Conservation (phyloP, 805 yeast species). For the Teunomyces panamensis region DNA sequence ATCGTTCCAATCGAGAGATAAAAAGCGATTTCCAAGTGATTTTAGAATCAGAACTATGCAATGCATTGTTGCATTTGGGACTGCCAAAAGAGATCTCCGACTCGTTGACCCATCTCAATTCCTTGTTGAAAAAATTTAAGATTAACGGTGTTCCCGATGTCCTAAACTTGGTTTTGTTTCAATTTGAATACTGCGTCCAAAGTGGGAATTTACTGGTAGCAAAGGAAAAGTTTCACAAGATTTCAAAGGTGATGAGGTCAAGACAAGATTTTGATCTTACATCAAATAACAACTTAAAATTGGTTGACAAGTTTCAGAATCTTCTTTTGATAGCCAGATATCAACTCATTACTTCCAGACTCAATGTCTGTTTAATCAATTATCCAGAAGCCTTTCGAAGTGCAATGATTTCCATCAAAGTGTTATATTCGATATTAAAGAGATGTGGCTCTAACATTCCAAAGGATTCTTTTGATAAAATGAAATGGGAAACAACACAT, state of each 20-base stretch:
- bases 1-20: constrained; percentile 7
- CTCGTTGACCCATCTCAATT: constrained; percentile 14
- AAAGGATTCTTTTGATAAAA: constrained; percentile 15
- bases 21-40: constrained; percentile 4
- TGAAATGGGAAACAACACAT: constrained; percentile 36
- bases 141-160: constrained; percentile 13
- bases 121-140: constrained; percentile 9
- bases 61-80: constrained; percentile 5
- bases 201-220: constrained; percentile 18
- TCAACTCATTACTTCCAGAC: constrained; percentile 27
- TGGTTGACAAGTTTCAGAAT: constrained; percentile 22
- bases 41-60: constrained; percentile 13
- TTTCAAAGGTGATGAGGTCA: constrained; percentile 20
- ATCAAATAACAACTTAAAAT: constrained; percentile 9
- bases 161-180: constrained; percentile 25
- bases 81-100: constrained; percentile 12
- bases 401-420: constrained; percentile 47
- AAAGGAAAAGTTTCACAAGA: constrained; percentile 18
- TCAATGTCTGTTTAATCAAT: constrained; percentile 17
- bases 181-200: constrained; percentile 25
- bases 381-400: constrained; percentile 33
- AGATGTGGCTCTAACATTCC: constrained; percentile 24
- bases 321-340: constrained; percentile 33
- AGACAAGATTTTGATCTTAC: constrained; percentile 28
- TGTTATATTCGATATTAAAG: constrained; percentile 52